Evolutionary conservation across 1,139 yeast species (phyloP), one percentile per base, ranked within the genome.

Genomic region (Meyerozyma athensensis): DNA sequence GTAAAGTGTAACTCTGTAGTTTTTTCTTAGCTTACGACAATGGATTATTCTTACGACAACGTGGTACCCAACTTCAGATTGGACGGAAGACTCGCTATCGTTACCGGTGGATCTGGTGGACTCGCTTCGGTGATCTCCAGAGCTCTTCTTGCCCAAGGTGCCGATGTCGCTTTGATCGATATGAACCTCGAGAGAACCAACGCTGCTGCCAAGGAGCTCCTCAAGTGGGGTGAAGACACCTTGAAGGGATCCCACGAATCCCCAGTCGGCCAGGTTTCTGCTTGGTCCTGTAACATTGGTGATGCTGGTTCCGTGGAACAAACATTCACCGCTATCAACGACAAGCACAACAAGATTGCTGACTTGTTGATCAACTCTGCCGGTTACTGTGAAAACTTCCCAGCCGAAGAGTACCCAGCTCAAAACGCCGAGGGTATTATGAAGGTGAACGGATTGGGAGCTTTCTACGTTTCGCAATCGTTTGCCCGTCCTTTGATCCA

Each of bases 31-130:
- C 4, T 24, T 24, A 28, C 2, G 3, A 26, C 12, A 16, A 50
- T 50, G 54, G 47, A 50, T 35, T 55, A 40, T 46, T 59, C 72
- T 21, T 66, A 59, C 59, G 64, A 66, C 38, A 67, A 69, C 65
- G 65, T 71, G 39, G 74, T 72, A 16, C 77, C 77, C 36, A 67
- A 59, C 58, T 80, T 79, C 60, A 69, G 84, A 49, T 71, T 84
- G 47, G 89, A 81, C 49, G 85, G 85, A 39, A 78, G 81, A 58
- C 67, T 83, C 41, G 87, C 86, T 33, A 71, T 85, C 38, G 63
- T 85, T 47, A 85, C 94, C 23, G 95, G 95, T 37, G 95, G 94
- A 13, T 81, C 89, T 21, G 94, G 94, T 37, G 94, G 94, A 16
- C 67, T 85, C 49, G 82, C 89, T 3, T 64, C 79, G 22, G 79